Conservation (phyloP, 352 stramenopile species). For the Phytophthora uliginosa region DNA sequence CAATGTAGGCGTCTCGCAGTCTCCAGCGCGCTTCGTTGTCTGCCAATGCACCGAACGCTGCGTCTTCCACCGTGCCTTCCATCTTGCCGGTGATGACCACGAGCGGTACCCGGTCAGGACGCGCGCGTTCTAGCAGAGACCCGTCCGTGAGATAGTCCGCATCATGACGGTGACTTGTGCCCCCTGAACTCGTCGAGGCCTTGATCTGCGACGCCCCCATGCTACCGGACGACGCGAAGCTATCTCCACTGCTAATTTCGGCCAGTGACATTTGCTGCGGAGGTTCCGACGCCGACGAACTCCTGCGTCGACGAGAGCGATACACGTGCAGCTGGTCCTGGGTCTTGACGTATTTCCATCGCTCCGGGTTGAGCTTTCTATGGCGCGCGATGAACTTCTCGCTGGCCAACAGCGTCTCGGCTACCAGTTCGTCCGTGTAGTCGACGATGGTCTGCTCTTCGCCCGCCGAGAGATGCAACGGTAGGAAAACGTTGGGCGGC, state of each 20-base stretch:
- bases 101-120: slow-evolving; percentile 30
- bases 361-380: slow-evolving; percentile 38
- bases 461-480: slow-evolving; percentile 25
- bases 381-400: slow-evolving; percentile 45
- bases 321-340: slow-evolving; percentile 45
- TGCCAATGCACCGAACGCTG: slow-evolving; percentile 40
- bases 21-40: slow-evolving; percentile 44
- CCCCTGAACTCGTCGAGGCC: slow-evolving; percentile 22
- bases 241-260: slow-evolving; percentile 24
- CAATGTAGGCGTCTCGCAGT: slow-evolving; percentile 47
- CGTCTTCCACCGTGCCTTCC: slow-evolving; percentile 48
- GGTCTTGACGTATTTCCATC: slow-evolving; percentile 45
- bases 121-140: slow-evolving; percentile 34
- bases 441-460: slow-evolving; percentile 38
- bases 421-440: slow-evolving; percentile 46
- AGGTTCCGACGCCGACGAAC: slow-evolving; percentile 18
- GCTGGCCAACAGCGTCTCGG: slow-evolving; percentile 36
- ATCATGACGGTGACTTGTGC: slow-evolving; percentile 18
- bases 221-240: slow-evolving; percentile 27
- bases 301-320: slow-evolving; percentile 38
- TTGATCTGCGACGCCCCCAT: slow-evolving; percentile 21
- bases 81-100: slow-evolving; percentile 46
- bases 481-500: slow-evolving; percentile 33
- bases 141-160: slow-evolving; percentile 48
- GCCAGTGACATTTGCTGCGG: slow-evolving; percentile 20